Conservation (phyloP, 108 stramenopile species). For the Schizochytrium sp. region DNA sequence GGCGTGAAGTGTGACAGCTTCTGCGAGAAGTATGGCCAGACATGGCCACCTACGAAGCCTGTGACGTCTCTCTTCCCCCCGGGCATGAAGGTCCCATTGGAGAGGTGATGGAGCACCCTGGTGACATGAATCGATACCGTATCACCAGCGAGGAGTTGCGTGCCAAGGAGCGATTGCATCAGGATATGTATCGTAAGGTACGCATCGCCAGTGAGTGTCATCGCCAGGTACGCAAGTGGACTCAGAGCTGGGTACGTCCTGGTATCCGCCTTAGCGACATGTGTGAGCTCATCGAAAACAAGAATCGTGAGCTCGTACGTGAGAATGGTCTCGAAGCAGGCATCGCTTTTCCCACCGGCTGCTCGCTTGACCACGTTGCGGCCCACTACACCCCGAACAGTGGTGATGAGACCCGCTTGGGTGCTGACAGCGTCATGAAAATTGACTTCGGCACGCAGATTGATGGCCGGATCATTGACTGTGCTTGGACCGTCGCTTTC, state of each 20-base stretch:
- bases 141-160: conserved; percentile 87
- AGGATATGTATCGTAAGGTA: conserved; percentile 85
- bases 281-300: conserved; percentile 92
- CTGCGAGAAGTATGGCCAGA: conserved; percentile 93
- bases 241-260: conserved; percentile 93
- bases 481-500: conserved; percentile 97
- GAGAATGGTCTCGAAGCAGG: conserved; percentile 91
- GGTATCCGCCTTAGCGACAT: conserved; percentile 94
- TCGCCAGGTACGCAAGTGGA: conserved; percentile 93
- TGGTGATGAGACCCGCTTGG: conserved; percentile 92
- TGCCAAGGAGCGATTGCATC: conserved; percentile 83
- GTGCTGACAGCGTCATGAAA: conserved; percentile 94
- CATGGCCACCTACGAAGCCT: conserved; percentile 93
- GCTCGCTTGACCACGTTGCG: conserved; percentile 96
- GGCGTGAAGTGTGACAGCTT: conserved; percentile 66
- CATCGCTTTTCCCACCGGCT: conserved; percentile 98
- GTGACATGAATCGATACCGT: conserved; percentile 86
- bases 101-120: conserved; percentile 89
- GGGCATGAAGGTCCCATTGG: conserved; percentile 83
- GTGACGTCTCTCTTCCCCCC: conserved; percentile 60
- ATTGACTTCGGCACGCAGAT: conserved; percentile 99
- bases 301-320: conserved; percentile 87
- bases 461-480: conserved; percentile 98
- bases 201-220: conserved; percentile 93
- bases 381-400: conserved; percentile 98